These are phyloP conservation scores for Hypsizygus ulmarius DNA, from an alignment of 1,284 basidiomycete genomes.

Conservation along the genomic window DNA sequence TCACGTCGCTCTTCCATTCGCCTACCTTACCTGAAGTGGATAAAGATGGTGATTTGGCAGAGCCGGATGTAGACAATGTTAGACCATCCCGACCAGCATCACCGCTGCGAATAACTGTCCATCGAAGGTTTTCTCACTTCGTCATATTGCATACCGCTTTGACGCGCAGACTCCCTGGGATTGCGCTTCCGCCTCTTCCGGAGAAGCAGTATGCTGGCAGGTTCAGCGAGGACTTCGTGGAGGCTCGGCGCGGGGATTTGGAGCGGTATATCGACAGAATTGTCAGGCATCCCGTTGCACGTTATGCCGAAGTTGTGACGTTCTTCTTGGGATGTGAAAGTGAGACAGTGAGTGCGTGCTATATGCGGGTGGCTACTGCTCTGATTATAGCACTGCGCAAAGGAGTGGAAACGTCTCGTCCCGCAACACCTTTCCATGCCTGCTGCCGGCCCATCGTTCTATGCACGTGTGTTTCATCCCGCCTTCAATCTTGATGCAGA, in stretches of 20 bases:
- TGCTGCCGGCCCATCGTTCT: conserved; percentile 69
- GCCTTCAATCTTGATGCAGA: conserved; percentile 79
- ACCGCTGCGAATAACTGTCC: conserved; percentile 63
- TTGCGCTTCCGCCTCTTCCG: conserved; percentile 78
- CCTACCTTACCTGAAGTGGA: conserved; percentile 25
- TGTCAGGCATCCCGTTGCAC: conserved; percentile 73
- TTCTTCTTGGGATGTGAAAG: conserved; percentile 78
- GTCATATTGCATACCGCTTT: conserved; percentile 73
- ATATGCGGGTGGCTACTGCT: not conserved
- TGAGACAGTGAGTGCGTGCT: conserved; percentile 51
- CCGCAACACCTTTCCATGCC: conserved; percentile 59
- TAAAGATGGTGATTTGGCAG: conserved; percentile 23
- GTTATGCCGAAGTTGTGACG: conserved; percentile 78
- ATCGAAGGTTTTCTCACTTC: conserved; percentile 83
- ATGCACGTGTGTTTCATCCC: conserved; percentile 79
- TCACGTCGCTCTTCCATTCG: conserved; percentile 70
- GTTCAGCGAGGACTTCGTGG: conserved; percentile 79
- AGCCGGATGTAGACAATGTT: not conserved
- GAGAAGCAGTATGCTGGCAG: conserved; percentile 81
- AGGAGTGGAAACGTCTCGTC: conserved; percentile 73
- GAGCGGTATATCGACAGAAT: conserved; percentile 74
- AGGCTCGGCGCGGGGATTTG: conserved; percentile 75
- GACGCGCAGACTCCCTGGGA: conserved; percentile 63
- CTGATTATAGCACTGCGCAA: conserved; percentile 1
- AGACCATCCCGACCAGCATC: conserved; percentile 28